Percentiles rank a stretch among this genome's conserved stretches.
Evolutionary conservation across 225 moss, liverwort and hornwort species (phyloP).

Genomic region (Sphagnum tenellum): DNA sequence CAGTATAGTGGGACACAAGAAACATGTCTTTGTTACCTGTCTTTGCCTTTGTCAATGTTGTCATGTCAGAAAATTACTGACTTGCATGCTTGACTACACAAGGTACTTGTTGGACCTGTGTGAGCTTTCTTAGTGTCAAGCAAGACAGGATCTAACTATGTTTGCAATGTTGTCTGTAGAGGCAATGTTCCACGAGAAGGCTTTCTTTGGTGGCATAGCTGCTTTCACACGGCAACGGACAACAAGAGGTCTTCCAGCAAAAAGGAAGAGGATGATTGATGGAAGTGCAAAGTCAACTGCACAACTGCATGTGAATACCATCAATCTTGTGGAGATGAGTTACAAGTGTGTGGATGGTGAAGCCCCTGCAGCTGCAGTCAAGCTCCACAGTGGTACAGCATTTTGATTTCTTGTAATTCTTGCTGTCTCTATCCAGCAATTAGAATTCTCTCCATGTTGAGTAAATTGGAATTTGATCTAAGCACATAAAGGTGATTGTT

Average conservation of each 20-base stretch:
- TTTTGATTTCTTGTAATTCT: no score
- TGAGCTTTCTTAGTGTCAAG: background rate
- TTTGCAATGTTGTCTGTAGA: conserved; percentile 18
- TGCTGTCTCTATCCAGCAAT: background rate
- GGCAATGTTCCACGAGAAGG: conserved; percentile 25
- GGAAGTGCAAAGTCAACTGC: conserved; percentile 10
- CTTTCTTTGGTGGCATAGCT: conserved; percentile 54
- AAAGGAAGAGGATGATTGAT: conserved; percentile 61
- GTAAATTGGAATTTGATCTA: no score
- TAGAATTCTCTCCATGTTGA: no score
- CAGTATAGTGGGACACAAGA: no score
- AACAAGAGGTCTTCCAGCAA: conserved; percentile 57
- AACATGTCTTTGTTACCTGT: no score
- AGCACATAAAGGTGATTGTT: background rate
- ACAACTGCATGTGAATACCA: conserved; percentile 43
- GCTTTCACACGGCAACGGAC: conserved; percentile 83
- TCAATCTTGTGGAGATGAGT: conserved; percentile 29
- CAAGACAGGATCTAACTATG: background rate
- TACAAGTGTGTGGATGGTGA: conserved; percentile 59
- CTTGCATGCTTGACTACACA: no score
- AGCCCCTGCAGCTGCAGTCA: conserved; percentile 85
- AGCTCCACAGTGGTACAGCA: conserved; percentile 70
- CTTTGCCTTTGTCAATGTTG: no score
- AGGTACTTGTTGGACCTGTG: background rate
- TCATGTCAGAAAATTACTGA: no score